Percentiles rank a stretch among this genome's conserved stretches.
These are phyloP conservation scores for Phalaenopsis aphrodite DNA, from an alignment of 106 monocot species.

Conservation along the genomic window DNA sequence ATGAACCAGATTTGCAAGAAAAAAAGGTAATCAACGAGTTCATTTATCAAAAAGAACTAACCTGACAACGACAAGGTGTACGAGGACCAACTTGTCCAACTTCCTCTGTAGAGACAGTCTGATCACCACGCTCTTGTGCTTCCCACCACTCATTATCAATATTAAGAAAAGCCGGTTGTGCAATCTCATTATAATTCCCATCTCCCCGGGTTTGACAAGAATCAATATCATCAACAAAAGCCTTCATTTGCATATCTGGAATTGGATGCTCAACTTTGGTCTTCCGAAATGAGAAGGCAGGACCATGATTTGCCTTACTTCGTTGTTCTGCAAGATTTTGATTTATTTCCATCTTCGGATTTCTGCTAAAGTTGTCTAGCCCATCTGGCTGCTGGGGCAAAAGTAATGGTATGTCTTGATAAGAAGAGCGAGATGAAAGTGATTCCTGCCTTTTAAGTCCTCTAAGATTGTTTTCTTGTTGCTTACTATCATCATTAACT, in stretches of 20 bases:
- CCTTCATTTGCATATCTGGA: conserved; percentile 71
- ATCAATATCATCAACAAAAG: conserved; percentile 73
- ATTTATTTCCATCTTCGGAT: conserved; percentile 20
- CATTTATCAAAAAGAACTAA: conserved; percentile 24
- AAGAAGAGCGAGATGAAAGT: conserved; percentile 40
- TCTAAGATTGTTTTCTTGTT: conserved; percentile 19
- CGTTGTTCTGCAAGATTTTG: conserved; percentile 24
- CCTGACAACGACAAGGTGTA: conserved; percentile 83
- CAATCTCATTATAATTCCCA: conserved; percentile 18
- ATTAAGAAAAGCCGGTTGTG: conserved; percentile 14
- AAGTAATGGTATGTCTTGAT: conserved; percentile 84
- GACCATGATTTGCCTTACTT: conserved; percentile 27
- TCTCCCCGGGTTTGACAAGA: conserved; percentile 16
- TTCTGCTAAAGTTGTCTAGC: conserved; percentile 16
- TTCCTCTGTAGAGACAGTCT: conserved; percentile 54
- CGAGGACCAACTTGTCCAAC: conserved; percentile 92
- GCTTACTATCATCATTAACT: conserved; percentile 16
- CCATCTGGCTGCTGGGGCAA: conserved; percentile 59
- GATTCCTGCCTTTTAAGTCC: conserved; percentile 35
- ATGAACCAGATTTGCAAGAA: background rate
- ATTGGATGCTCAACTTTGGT: conserved; percentile 25
- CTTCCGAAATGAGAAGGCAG: conserved; percentile 31
- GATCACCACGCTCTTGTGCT: conserved; percentile 55
- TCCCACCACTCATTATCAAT: conserved; percentile 87
- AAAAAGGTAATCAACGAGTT: background rate